Evolutionary conservation across 1,284 basidiomycete species (phyloP).

Genomic region (Ceratobasidium papillatum): DNA sequence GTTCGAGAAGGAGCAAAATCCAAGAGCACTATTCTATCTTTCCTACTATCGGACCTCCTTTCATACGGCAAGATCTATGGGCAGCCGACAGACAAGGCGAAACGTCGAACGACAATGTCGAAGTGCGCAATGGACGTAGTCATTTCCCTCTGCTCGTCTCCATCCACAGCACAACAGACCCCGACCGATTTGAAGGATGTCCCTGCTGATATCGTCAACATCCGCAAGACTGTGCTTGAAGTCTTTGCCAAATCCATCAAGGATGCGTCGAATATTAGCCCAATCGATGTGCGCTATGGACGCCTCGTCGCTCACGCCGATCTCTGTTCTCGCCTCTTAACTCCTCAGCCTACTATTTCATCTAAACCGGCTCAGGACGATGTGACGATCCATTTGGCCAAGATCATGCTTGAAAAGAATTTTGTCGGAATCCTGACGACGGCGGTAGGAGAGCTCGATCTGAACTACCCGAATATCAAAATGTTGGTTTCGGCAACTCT

Average conservation of each 20-base stretch:
- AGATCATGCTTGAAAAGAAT: slow-evolving; percentile 98
- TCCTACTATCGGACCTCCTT: slow-evolving; percentile 79
- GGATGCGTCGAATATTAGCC: slow-evolving; percentile 74
- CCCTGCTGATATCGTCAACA: slow-evolving; percentile 77
- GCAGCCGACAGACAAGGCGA: slow-evolving; percentile 62
- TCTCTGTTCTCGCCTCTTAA: slow-evolving; percentile 87
- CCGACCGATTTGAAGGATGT: slow-evolving; percentile 76
- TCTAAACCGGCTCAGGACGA: slow-evolving; percentile 68
- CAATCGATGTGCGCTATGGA: slow-evolving; percentile 83
- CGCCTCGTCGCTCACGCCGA: slow-evolving; percentile 89
- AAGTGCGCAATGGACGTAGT: slow-evolving; percentile 92
- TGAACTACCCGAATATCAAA: slow-evolving; percentile 94
- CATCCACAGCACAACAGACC: slow-evolving; percentile 54
- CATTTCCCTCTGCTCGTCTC: slow-evolving; percentile 90
- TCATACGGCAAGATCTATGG: slow-evolving; percentile 77
- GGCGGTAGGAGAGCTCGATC: slow-evolving; percentile 91
- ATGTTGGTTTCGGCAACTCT: slow-evolving; percentile 86
- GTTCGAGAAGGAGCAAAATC: slow-evolving; percentile 69
- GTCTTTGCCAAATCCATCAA: slow-evolving; percentile 87
- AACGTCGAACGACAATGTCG: slow-evolving; percentile 66
- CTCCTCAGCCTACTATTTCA: slow-evolving; percentile 54
- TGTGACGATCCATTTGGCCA: slow-evolving; percentile 88
- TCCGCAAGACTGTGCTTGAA: slow-evolving; percentile 91
- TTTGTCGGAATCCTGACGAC: slow-evolving; percentile 90
- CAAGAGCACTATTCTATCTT: slow-evolving; percentile 73